Evolutionary conservation across 768 basidiomycete genomes (phyloP).

Genomic region (Russula sp.): DNA sequence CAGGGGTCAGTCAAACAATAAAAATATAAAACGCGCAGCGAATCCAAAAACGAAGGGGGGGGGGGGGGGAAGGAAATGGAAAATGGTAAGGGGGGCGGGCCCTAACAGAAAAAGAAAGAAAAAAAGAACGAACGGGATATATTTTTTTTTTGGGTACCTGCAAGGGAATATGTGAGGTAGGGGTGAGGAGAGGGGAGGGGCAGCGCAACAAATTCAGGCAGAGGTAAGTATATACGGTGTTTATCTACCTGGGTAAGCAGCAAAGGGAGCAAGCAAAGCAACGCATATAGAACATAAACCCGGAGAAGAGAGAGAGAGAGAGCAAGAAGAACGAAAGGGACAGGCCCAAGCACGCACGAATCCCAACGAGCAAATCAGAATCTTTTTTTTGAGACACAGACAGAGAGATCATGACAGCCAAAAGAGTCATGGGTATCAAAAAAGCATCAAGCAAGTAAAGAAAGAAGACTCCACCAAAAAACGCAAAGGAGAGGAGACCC

Average conservation of each 20-base stretch:
- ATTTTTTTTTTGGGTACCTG: neutral
- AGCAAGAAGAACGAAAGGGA: neutral
- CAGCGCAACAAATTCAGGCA: neutral
- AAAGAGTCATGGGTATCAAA: slow-evolving; percentile 4
- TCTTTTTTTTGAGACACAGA: neutral
- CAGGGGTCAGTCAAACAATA: slow-evolving; percentile 16
- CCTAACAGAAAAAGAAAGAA: no score
- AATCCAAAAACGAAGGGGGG: slow-evolving; percentile 8
- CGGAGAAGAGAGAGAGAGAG: neutral
- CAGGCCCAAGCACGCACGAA: neutral
- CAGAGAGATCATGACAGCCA: slow-evolving; percentile 2
- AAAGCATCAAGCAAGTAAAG: neutral
- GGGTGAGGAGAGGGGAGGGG: neutral
- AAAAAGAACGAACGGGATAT: neutral
- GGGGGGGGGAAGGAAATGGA: no score
- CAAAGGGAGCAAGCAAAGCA: neutral
- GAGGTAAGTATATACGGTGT: neutral
- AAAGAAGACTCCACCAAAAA: neutral
- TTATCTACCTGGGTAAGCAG: neutral
- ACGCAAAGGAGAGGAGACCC: neutral
- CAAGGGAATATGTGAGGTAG: neutral
- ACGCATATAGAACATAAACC: slow-evolving; percentile 5
- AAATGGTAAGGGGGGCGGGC: no score
- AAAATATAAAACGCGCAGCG: slow-evolving; percentile 13
- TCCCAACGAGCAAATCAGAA: slow-evolving; percentile 5